Percentiles rank a stretch among this genome's conserved stretches.
phyloP scores from a whole-genome alignment of 2,329 filamentous ascomycete species.

The Bipolaris sorokiniana region DNA sequence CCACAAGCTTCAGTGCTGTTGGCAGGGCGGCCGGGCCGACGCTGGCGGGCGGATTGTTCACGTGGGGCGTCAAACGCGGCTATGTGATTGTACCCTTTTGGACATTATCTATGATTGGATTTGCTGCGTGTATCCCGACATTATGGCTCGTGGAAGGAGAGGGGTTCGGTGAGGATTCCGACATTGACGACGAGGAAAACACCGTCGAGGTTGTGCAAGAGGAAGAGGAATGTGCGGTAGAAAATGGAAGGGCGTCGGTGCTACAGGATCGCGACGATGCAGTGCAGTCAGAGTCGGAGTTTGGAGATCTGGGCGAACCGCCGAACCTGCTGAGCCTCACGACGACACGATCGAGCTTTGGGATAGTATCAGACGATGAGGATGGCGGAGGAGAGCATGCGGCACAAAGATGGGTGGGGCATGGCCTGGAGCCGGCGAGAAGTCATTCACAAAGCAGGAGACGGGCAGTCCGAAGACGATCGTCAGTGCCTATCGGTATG shows the following conservation, averaged over 20 bases:
- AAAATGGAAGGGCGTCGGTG: background rate
- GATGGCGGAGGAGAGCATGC: constrained; percentile 14
- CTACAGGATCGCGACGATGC: constrained; percentile 21
- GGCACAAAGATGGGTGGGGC: constrained; percentile 22
- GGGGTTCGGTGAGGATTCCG: constrained; percentile 61
- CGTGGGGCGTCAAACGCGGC: constrained; percentile 74
- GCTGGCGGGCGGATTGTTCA: constrained; percentile 73
- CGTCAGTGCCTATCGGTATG: constrained; percentile 56
- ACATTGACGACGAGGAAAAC: constrained; percentile 45
- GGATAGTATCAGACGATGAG: constrained; percentile 34
- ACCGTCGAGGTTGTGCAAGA: constrained; percentile 21
- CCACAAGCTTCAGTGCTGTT: constrained; percentile 80
- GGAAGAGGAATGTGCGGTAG: constrained; percentile 19
- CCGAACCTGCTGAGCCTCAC: constrained; percentile 44
- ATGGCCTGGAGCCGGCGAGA: constrained; percentile 19
- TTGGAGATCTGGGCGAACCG: constrained; percentile 41
- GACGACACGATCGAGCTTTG: constrained; percentile 38
- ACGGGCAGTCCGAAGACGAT: constrained; percentile 44
- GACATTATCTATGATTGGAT: constrained; percentile 69
- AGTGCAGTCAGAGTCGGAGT: constrained; percentile 45
- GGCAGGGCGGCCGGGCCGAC: constrained; percentile 82
- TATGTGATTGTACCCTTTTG: constrained; percentile 84
- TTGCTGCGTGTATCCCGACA: constrained; percentile 72
- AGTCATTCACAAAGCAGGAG: constrained; percentile 44
- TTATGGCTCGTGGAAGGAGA: constrained; percentile 77